Percentiles rank a stretch among this genome's conserved stretches.
phyloP scores from a whole-genome alignment of 108 stramenopile genomes.

The Pelagomonas calceolata region DNA sequence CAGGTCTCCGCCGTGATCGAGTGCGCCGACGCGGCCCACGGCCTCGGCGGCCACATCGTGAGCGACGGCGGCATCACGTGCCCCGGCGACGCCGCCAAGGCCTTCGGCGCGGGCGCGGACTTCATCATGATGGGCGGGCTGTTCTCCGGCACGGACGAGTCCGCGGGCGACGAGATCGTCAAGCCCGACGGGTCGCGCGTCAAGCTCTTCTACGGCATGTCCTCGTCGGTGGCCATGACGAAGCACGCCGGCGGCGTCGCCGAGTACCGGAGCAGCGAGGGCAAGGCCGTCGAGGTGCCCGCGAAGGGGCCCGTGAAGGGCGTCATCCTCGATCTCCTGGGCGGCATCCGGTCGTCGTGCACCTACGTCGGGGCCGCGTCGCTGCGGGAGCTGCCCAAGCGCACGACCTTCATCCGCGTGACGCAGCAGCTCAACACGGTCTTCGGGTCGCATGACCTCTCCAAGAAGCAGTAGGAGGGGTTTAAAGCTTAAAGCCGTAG shows the following conservation, averaged over 20 bases:
- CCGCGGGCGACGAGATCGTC: constrained; percentile 30
- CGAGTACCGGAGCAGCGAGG: constrained; percentile 43
- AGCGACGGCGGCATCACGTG: constrained; percentile 40
- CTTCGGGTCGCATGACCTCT: constrained; percentile 19
- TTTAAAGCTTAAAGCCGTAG: too few species aligned
- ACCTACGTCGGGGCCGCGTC: constrained; percentile 44
- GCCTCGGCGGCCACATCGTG: constrained; percentile 33
- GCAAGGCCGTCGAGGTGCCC: constrained; percentile 36
- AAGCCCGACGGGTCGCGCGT: constrained; percentile 16
- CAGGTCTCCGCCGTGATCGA: constrained; percentile 37
- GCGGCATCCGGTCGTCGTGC: constrained; percentile 40
- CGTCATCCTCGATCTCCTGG: constrained; percentile 41
- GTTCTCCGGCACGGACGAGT: constrained; percentile 43
- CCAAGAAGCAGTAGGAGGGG: constrained; percentile 3
- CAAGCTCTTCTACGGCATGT: constrained; percentile 47
- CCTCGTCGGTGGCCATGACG: constrained; percentile 36
- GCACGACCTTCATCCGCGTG: constrained; percentile 44
- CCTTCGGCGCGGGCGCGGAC: constrained; percentile 40
- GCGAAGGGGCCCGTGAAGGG: constrained; percentile 30
- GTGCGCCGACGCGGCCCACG: constrained; percentile 43
- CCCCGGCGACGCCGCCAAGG: constrained; percentile 43
- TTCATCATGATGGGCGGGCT: constrained; percentile 49
- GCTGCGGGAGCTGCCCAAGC: constrained; percentile 39
- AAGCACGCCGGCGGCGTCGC: constrained; percentile 43
- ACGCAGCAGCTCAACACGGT: constrained; percentile 41